Evolutionary conservation across 2,329 filamentous ascomycete species (phyloP), one percentile per base, ranked within the genome.

Genomic region (Stemphylium vesicarium): DNA sequence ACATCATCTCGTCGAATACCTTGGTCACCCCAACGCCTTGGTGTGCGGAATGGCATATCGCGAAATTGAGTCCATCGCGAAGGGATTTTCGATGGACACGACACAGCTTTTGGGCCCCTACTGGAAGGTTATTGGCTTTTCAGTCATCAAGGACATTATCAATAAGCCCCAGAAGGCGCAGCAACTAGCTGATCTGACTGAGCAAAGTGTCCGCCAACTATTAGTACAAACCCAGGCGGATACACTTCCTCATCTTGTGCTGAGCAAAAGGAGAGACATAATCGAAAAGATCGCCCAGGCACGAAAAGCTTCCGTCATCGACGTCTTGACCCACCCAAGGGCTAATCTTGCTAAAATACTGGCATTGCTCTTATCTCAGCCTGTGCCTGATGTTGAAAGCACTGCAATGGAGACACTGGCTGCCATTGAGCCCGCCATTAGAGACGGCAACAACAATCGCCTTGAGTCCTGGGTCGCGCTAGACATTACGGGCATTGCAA

Each of bases 201-300:
- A 88, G 46, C 88, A 92, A 68, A 88, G 85, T 35, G 84, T 96
- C 8, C 82, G 87, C 38, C 86, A 90, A 47, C 86, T 98, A 39
- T 81, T 97, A 9, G 76, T 89, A 12, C 76, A 88, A 15, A 90
- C 94, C 8, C 92, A 97, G 72, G 82, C 85, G 12, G 85, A 95
- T 65, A 93, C 93, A 7, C 76, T 99, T 8, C 95, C 96, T 1
- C 92, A 91, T 77, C 82, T 99, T 15, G 90, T 99, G 2, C 79
- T 96, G 35, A 88, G 85, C 37, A 89, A 88, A 69, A 89, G 89
- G 65, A 83, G 82, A 53, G 91, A 96, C 53, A 84, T 96, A 13
- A 88, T 99, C 36, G 84, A 88, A 64, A 88, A 88, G 59, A 91
- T 99, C 63, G 90, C 92, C 0, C 85, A 89, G 63, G 91, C 90